Percentiles rank a stretch among this genome's conserved stretches.
Evolutionary conservation across 2,329 filamentous ascomycete genomes (phyloP).

Genomic region (Bisporella sp.): DNA sequence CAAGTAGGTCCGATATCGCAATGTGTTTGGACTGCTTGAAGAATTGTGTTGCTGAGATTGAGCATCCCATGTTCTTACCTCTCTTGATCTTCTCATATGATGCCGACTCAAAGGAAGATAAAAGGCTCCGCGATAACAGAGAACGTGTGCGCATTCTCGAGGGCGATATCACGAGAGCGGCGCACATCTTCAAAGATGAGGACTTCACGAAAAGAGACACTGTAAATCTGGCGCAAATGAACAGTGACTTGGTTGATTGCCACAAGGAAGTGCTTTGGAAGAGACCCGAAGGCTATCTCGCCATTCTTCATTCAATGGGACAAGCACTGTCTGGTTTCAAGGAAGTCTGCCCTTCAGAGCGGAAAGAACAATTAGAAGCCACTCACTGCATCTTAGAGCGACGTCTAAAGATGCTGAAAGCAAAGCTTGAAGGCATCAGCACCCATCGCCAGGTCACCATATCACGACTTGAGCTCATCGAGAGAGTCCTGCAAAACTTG

Average conservation of each 20-base stretch:
- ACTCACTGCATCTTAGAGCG: background rate
- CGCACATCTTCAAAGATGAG: constrained; percentile 26
- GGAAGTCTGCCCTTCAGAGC: background rate
- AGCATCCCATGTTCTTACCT: constrained; percentile 54
- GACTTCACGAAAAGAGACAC: constrained; percentile 46
- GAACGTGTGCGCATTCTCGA: constrained; percentile 57
- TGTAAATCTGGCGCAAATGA: constrained; percentile 53
- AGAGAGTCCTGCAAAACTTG: background rate
- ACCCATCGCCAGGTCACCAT: constrained; percentile 3
- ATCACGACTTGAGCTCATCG: constrained; percentile 4
- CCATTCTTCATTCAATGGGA: constrained; percentile 44
- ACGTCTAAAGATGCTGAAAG: background rate
- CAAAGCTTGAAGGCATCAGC: constrained; percentile 1
- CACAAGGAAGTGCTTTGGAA: constrained; percentile 59
- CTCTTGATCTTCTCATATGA: constrained; percentile 54
- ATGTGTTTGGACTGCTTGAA: constrained; percentile 43
- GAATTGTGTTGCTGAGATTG: constrained; percentile 44
- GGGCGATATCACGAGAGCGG: constrained; percentile 54
- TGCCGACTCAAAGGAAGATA: constrained; percentile 42
- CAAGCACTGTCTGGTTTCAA: constrained; percentile 24
- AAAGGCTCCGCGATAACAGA: constrained; percentile 54
- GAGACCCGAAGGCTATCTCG: constrained; percentile 53
- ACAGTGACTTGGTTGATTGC: constrained; percentile 57
- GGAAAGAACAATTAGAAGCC: background rate
- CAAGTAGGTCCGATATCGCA: constrained; percentile 47